Percentiles rank a stretch among this genome's conserved stretches.
Evolutionary conservation across 2,329 filamentous ascomycete species (phyloP).

Genomic region (Lasiodiplodia theobromae): DNA sequence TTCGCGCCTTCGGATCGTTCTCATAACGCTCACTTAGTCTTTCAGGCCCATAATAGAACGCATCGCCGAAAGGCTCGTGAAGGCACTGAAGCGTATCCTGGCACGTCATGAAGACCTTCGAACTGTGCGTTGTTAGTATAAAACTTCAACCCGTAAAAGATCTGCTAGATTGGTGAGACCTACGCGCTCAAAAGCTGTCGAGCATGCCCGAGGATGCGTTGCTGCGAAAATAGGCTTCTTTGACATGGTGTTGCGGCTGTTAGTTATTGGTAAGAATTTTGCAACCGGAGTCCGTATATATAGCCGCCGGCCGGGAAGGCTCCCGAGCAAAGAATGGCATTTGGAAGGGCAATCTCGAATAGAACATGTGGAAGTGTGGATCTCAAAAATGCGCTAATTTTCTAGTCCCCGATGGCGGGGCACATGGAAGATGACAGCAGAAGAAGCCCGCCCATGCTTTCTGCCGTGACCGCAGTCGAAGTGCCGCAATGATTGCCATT

Average conservation of each 20-base stretch:
- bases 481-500: not conserved
- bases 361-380: slow-evolving; percentile 14
- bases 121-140: slow-evolving; percentile 29
- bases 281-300: not conserved
- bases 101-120: slow-evolving; percentile 89
- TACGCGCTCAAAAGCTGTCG: slow-evolving; percentile 95
- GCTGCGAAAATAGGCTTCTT: slow-evolving; percentile 87
- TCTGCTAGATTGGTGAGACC: slow-evolving; percentile 38
- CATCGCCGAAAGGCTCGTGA: slow-evolving; percentile 96
- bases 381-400: slow-evolving; percentile 11
- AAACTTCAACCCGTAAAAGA: not conserved
- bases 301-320: slow-evolving; percentile 1
- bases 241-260: slow-evolving; percentile 61
- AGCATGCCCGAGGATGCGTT: slow-evolving; percentile 93
- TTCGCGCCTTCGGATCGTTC: slow-evolving; percentile 64
- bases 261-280: not conserved
- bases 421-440: slow-evolving; percentile 6
- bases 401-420: slow-evolving; percentile 3
- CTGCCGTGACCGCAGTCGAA: too few relatives aligned
- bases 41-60: slow-evolving; percentile 95
- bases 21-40: slow-evolving; percentile 81
- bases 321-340: not conserved
- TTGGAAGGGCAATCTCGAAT: not conserved
- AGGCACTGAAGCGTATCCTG: slow-evolving; percentile 80
- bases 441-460: not conserved